A percentile compares a stretch with the other conserved stretches of the same genome.
These are phyloP conservation scores for Kwoniella bestiolae DNA, from an alignment of 768 basidiomycete species.

Conservation along the genomic window DNA sequence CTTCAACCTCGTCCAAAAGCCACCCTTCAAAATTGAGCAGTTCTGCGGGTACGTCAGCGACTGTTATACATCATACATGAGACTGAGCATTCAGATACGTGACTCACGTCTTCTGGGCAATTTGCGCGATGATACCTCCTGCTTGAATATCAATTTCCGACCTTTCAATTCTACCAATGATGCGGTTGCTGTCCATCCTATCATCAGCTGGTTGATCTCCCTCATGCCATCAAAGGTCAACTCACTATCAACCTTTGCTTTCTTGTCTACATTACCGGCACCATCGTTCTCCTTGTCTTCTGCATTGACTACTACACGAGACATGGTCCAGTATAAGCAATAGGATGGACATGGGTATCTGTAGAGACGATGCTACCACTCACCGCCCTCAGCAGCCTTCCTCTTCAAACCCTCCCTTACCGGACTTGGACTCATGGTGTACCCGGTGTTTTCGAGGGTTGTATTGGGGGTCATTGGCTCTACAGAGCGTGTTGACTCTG, in stretches of 20 bases:
- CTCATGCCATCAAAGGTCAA: neutral
- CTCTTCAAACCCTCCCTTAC: slow-evolving; percentile 17
- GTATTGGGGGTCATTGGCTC: slow-evolving; percentile 34
- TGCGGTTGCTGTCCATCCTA: neutral
- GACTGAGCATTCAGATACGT: too few relatives aligned
- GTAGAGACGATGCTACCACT: neutral
- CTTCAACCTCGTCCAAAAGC: slow-evolving; percentile 41
- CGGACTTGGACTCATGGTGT: slow-evolving; percentile 11
- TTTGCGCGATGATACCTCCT: slow-evolving; percentile 17
- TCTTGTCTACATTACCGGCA: slow-evolving; percentile 24
- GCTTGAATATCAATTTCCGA: slow-evolving; percentile 37
- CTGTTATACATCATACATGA: neutral
- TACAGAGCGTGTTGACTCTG: slow-evolving; percentile 1
- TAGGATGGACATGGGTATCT: neutral
- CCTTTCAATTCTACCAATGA: slow-evolving; percentile 40
- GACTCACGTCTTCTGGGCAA: slow-evolving; percentile 36
- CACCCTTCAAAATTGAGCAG: slow-evolving; percentile 32
- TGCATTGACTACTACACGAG: neutral
- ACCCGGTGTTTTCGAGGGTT: slow-evolving; percentile 16
- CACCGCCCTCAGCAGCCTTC: slow-evolving; percentile 23
- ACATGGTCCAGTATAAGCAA: neutral
- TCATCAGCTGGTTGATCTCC: too few relatives aligned
- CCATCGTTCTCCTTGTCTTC: slow-evolving; percentile 39
- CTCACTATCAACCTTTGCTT: slow-evolving; percentile 27
- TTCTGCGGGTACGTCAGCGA: slow-evolving; percentile 20